Evolutionary conservation across 495 filamentous ascomycete genomes (phyloP).

Genomic region (Amorphotheca resinae): DNA sequence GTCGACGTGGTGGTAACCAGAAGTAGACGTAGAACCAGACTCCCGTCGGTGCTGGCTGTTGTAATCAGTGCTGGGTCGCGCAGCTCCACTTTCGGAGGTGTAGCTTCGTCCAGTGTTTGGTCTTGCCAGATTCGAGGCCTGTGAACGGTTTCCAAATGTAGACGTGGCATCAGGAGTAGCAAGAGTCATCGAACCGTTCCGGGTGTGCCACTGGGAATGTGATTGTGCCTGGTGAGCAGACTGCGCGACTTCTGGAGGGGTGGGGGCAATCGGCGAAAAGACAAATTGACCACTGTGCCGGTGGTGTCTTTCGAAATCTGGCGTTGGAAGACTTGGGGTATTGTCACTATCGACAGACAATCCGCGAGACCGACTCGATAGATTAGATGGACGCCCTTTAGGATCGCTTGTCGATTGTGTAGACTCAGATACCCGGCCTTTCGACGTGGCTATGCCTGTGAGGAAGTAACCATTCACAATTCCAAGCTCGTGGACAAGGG

Average conservation of each 20-base stretch:
- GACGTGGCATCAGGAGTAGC: constrained; percentile 29
- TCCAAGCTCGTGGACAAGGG: constrained; percentile 27
- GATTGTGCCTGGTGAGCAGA: constrained; percentile 37
- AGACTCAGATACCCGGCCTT: constrained; percentile 3
- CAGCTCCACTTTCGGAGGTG: constrained; percentile 24
- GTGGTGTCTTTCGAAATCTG: constrained; percentile 34
- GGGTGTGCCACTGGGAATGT: constrained; percentile 24
- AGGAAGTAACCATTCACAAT: constrained; percentile 16
- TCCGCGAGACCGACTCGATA: constrained; percentile 28
- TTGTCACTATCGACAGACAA: constrained; percentile 51
- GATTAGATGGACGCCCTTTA: constrained; percentile 12
- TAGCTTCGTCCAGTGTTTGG: constrained; percentile 40
- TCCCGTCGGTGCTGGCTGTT: constrained; percentile 31
- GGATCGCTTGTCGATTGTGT: background rate
- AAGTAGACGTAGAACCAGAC: constrained; percentile 19
- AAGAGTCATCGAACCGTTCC: constrained; percentile 29
- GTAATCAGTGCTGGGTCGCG: constrained; percentile 28
- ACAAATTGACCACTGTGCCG: constrained; percentile 42
- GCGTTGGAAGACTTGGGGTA: constrained; percentile 47
- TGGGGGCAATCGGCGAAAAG: constrained; percentile 35
- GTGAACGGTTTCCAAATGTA: constrained; percentile 21
- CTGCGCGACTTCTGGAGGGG: constrained; percentile 22
- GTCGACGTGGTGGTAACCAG: constrained; percentile 12
- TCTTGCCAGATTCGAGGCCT: constrained; percentile 22
- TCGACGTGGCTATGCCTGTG: background rate